Evolutionary conservation across 495 filamentous ascomycete species (phyloP).

Genomic region (Penicillium flavigenum): DNA sequence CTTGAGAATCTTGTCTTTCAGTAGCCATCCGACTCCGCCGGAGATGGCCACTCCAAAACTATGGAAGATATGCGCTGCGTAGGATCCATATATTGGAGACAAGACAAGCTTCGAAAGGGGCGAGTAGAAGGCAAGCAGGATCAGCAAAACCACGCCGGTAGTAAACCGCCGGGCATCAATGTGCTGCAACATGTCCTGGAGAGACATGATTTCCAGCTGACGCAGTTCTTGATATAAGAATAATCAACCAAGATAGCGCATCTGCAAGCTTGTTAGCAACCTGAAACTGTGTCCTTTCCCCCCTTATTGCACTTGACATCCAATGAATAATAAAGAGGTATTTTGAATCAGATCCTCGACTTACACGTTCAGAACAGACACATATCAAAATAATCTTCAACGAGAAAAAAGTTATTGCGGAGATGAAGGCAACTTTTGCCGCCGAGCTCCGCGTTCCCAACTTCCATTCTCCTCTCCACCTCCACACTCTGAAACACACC

Average conservation of each 20-base stretch:
- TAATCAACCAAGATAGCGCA: slow-evolving; percentile 5
- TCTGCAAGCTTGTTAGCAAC: slow-evolving; percentile 18
- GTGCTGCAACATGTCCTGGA: slow-evolving; percentile 29
- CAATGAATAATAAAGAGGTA: neutral
- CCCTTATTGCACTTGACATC: neutral
- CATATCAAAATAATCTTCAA: slow-evolving; percentile 15
- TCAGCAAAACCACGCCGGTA: slow-evolving; percentile 51
- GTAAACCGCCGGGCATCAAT: slow-evolving; percentile 32
- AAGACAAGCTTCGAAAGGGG: slow-evolving; percentile 72
- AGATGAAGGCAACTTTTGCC: slow-evolving; percentile 31
- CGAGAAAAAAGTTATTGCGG: slow-evolving; percentile 19
- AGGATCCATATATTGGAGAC: slow-evolving; percentile 82
- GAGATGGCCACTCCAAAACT: slow-evolving; percentile 60
- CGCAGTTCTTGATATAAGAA: slow-evolving; percentile 15
- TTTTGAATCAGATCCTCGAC: slow-evolving; percentile 13
- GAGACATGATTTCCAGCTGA: slow-evolving; percentile 27
- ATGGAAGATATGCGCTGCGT: slow-evolving; percentile 72
- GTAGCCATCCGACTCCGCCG: slow-evolving; percentile 62
- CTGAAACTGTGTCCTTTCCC: slow-evolving; percentile 15
- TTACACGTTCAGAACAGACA: slow-evolving; percentile 23
- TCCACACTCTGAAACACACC: slow-evolving; percentile 12
- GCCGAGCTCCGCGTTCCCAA: slow-evolving; percentile 33
- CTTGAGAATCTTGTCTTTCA: slow-evolving; percentile 51
- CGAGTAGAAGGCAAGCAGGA: slow-evolving; percentile 70
- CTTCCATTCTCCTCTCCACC: slow-evolving; percentile 15